phyloP scores from a whole-genome alignment of 2,329 filamentous ascomycete genomes.

The Aspergillus cejpii region DNA sequence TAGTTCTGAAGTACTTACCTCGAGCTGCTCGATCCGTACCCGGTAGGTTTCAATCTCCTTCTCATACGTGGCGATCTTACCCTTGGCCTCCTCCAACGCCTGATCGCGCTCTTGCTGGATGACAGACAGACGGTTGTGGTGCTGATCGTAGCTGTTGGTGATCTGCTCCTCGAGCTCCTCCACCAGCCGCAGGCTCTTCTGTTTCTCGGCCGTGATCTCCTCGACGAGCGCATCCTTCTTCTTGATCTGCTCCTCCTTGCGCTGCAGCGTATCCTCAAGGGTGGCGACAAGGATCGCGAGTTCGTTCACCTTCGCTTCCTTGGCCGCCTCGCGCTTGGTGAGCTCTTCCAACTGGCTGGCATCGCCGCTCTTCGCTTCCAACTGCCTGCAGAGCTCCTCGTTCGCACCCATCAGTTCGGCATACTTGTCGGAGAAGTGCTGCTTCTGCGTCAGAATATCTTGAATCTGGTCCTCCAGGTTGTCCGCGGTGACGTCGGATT shows the following conservation, averaged over 20 bases:
- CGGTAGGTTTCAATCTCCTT: constrained; percentile 57
- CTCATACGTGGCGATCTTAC: constrained; percentile 57
- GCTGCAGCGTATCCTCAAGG: constrained; percentile 41
- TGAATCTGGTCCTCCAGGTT: constrained; percentile 59
- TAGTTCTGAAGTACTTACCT: constrained; percentile 50
- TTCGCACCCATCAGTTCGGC: constrained; percentile 38
- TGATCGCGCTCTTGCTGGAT: constrained; percentile 66
- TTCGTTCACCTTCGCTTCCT: constrained; percentile 52
- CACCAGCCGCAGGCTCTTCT: constrained; percentile 85
- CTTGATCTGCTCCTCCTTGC: constrained; percentile 41
- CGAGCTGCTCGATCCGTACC: constrained; percentile 59
- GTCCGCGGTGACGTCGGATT: constrained; percentile 49
- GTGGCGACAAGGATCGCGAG: constrained; percentile 46
- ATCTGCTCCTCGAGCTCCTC: constrained; percentile 97
- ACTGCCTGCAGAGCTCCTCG: constrained; percentile 34
- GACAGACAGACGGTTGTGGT: constrained; percentile 82
- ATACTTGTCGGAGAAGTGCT: constrained; percentile 39
- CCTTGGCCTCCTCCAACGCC: constrained; percentile 71
- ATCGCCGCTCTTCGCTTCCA: constrained; percentile 34
- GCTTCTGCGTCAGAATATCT: constrained; percentile 41
- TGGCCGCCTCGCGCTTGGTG: constrained; percentile 33
- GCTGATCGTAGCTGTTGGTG: constrained; percentile 89
- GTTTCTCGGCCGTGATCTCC: constrained; percentile 59
- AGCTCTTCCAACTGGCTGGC: constrained; percentile 35
- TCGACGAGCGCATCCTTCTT: constrained; percentile 44